Base-by-base conservation (phyloP, 345 rosid species). In the Excoecaria agallocha region DNA sequence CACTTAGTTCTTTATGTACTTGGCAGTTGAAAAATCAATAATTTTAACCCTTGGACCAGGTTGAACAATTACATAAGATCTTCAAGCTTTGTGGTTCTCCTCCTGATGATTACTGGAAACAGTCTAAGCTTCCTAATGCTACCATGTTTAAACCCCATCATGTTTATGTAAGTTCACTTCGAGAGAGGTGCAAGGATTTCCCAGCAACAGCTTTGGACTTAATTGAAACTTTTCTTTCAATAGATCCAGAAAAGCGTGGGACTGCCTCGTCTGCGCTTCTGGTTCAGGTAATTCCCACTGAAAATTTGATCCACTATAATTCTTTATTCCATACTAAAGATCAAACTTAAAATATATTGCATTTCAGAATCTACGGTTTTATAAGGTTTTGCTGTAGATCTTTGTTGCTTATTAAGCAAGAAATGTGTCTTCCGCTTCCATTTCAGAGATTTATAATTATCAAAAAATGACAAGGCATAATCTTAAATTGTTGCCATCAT, bases 61-160 rank as follows among this genome's bases (percentile, higher is more conserved):
- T 91, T 72, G 97, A 91, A 73, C 97, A 91, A 76, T 76, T 91
- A 57, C 93, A 91, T 82, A 91, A 91, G 73, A 87, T 89, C 45
- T 91, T 89, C 76, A 89, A 81, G 80, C 91, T 89, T 74, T 89
- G 88, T 51, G 97, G 97, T 56, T 87, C 94, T n/a, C 97, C 94
- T 56, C 76, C 83, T 20, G 97, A 89, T 59, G 88, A 85, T 37
- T 89, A 78, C 57, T 91, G 97, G 97, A 85, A 83, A 63, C 88
- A 80, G 77, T 68, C 69, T 61, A 86, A 80, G 74, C 82, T 88
- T 77, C 89, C 92, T 68, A 89, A 87, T 73, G 85, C 86, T 8
- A 81, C 87, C 41, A 84, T 87, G 91, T 91, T 88, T 75, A 86
- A 78, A 73, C 87, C 91, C 59, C 97, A 91, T 45, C 86, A 87